A percentile compares a stretch with the other conserved stretches of the same genome.
These are phyloP conservation scores for Sugiyamaella pinicola DNA, from an alignment of 1,139 yeast genomes.

Conservation along the genomic window DNA sequence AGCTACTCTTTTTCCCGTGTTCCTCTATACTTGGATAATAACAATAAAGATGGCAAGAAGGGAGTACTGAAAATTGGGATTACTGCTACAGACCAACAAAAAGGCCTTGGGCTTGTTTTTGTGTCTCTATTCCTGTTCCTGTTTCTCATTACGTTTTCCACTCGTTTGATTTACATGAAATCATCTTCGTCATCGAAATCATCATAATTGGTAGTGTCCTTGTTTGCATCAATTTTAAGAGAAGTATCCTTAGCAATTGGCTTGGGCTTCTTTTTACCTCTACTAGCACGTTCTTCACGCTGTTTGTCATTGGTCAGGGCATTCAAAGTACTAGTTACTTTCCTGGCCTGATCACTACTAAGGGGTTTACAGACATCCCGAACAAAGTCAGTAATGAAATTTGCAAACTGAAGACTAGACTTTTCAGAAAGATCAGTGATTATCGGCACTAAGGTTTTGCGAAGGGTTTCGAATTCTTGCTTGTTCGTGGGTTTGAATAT, in stretches of 20 bases:
- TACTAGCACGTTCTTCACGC: slow-evolving; percentile 90
- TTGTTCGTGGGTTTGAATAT: slow-evolving; percentile 77
- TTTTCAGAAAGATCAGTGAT: slow-evolving; percentile 65
- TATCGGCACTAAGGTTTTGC: slow-evolving; percentile 74
- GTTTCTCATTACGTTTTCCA: too few species aligned
- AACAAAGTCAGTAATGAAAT: slow-evolving; percentile 79
- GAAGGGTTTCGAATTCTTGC: slow-evolving; percentile 77
- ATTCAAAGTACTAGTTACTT: slow-evolving; percentile 81
- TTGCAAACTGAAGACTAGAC: slow-evolving; percentile 61
- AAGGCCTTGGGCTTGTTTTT: too few species aligned
- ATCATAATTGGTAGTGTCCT: slow-evolving; percentile 59
- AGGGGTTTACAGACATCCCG: slow-evolving; percentile 84
- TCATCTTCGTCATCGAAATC: slow-evolving; percentile 81
- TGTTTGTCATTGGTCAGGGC: slow-evolving; percentile 84
- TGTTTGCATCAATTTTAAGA: slow-evolving; percentile 73
- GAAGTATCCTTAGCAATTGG: slow-evolving; percentile 77
- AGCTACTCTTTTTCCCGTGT: too few species aligned
- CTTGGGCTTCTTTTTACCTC: slow-evolving; percentile 95
- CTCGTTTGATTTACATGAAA: slow-evolving; percentile 89
- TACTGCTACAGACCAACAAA: too few species aligned
- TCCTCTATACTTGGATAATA: slow-evolving; percentile 1
- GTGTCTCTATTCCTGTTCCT: too few species aligned
- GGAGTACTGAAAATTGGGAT: too few species aligned
- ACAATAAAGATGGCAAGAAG: neutral
- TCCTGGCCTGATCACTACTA: slow-evolving; percentile 78